These are phyloP conservation scores for Simmondsia chinensis DNA, from an alignment of 148 eudicot genomes.

Conservation along the genomic window DNA sequence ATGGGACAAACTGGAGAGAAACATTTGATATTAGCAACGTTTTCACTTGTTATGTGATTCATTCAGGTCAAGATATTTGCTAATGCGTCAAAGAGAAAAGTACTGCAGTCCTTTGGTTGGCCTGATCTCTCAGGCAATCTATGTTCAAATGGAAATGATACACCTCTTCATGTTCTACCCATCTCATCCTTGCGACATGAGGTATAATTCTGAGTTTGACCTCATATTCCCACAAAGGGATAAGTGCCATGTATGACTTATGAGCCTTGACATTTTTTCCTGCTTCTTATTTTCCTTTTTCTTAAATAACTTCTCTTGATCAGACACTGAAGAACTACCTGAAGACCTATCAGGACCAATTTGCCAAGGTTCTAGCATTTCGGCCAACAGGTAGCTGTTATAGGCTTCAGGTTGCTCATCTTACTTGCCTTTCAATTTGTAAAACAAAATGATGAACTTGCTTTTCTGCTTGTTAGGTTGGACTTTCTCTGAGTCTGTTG, in stretches of 20 bases:
- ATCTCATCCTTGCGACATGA: conserved; percentile 51
- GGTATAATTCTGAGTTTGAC: conserved; percentile 22
- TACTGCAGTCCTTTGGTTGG: conserved; percentile 54
- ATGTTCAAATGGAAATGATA: conserved; percentile 42
- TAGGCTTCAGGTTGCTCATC: not conserved
- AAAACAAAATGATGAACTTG: not conserved
- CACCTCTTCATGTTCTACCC: conserved; percentile 56
- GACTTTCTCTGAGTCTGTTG: conserved; percentile 53
- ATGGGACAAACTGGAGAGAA: too few relatives aligned
- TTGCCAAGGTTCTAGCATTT: conserved; percentile 43
- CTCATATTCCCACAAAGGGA: not conserved
- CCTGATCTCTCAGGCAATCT: conserved; percentile 44
- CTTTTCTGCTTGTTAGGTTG: conserved; percentile 32
- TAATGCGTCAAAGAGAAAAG: conserved; percentile 42
- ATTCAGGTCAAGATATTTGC: conserved; percentile 44
- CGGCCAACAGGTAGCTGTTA: conserved; percentile 51
- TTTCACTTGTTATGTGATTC: conserved; percentile 2
- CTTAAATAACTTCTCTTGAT: conserved; percentile 3
- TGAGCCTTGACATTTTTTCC: too few relatives aligned
- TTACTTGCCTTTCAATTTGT: not conserved
- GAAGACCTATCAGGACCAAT: conserved; percentile 30
- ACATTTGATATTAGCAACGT: not conserved
- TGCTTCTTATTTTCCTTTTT: not conserved
- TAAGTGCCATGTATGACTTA: too few relatives aligned
- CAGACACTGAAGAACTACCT: conserved; percentile 36